Base-by-base conservation (phyloP, 75 land plant species). In the Pinus albicaulis region DNA sequence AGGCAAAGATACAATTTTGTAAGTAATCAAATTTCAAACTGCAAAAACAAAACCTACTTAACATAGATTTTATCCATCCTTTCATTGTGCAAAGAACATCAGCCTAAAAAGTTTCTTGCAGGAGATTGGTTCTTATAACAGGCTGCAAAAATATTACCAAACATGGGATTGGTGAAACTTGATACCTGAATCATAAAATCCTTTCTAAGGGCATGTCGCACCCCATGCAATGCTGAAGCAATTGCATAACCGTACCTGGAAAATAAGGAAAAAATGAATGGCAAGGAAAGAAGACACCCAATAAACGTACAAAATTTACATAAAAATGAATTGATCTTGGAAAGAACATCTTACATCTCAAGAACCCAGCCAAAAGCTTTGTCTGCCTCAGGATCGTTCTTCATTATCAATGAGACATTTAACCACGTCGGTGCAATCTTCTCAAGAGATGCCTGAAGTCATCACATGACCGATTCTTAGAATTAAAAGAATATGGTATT, bases 281-380 rank as follows among this genome's bases (percentile, higher is more conserved):
- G 22, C 20, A 38, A 68, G n/a, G 23, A 68, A 38, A 68, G n/a
- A 68, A 10, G 34, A 17, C 41, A 20, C 52, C 0, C 23, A 19
- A 20, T 20, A 22, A 41, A 41, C 41, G 41, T 20, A 8, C 24
- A 68, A 38, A 38, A 44, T 41, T 20, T 7, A 68, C 38, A 10
- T 68, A 11, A 36, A 68, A 68, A 68, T 17, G 20, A 8, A 68
- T 68, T 38, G 7, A 1, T 22, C 12, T 38, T 28, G 34, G 71
- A 11, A 68, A n/a, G 34, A 68, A 20, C 76, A 6, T 12, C 89
- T 88, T 82, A 98, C 98, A 98, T 98, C 74, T 98, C 99, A 75
- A 98, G 95, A 63, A 95, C 99, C 99, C 99, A 98, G 23, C 99
- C 98, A 83, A 98, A 98, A 61, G 91, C 84, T 81, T 90, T 84